Evolutionary conservation across 805 yeast species (phyloP).

Genomic region (Candida germanica): DNA sequence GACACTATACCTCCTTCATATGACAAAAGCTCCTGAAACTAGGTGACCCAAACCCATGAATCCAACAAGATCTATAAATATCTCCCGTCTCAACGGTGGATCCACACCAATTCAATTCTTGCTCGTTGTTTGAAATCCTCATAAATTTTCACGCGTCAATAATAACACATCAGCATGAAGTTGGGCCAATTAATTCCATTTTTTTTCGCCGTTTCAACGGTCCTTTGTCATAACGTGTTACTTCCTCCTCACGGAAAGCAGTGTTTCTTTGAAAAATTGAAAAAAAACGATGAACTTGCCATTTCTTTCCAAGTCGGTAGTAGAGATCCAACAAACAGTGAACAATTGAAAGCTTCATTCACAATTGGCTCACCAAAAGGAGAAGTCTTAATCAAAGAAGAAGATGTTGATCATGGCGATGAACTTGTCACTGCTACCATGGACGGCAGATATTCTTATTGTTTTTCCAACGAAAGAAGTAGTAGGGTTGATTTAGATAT

Average conservation of each 20-base stretch:
- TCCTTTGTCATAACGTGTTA: conserved; percentile 72
- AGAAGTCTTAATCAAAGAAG: conserved; percentile 47
- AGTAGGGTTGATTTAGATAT: conserved; percentile 79
- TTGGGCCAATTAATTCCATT: conserved; percentile 9
- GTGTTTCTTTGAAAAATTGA: conserved; percentile 84
- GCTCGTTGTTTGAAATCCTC: too few species aligned
- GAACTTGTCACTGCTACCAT: conserved; percentile 60
- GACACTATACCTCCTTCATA: too few species aligned
- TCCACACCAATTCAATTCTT: too few species aligned
- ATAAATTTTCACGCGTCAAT: too few species aligned
- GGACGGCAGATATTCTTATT: conserved; percentile 77
- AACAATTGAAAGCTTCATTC: conserved; percentile 68
- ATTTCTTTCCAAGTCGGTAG: conserved; percentile 92
- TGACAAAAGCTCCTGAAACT: too few species aligned
- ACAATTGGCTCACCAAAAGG: conserved; percentile 41
- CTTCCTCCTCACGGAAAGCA: conserved; percentile 80
- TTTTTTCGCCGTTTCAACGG: conserved; percentile 16
- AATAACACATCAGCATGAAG: too few species aligned
- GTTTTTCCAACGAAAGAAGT: conserved; percentile 86
- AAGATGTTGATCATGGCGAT: conserved; percentile 77
- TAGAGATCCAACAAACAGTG: conserved; percentile 68
- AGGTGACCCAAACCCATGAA: too few species aligned
- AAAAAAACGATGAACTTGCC: conserved; percentile 80
- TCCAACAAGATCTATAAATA: too few species aligned
- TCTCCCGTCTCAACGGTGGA: too few species aligned